Conservation (phyloP, 768 basidiomycete genomes). For the Rhodotorula kratochvilovae region DNA sequence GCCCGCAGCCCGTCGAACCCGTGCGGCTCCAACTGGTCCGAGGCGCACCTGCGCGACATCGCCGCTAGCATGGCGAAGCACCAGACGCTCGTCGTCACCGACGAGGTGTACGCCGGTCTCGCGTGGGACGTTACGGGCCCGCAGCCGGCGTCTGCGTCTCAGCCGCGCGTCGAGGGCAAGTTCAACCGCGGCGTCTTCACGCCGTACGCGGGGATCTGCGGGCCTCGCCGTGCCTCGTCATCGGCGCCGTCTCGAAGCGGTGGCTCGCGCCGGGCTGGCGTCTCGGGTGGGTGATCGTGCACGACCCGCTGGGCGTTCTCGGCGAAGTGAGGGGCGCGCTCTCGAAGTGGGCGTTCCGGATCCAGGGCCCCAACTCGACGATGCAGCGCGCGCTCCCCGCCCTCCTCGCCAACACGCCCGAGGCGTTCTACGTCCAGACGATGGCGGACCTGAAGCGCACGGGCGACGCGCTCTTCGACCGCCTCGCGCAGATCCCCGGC, state of each 20-base stretch:
- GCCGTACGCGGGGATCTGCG: constrained; percentile 46
- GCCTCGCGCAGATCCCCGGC: constrained; percentile 31
- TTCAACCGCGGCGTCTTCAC: constrained; percentile 45
- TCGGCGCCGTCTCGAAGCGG: constrained; percentile 49
- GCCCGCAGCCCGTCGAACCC: constrained; percentile 48
- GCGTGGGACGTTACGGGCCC: constrained; percentile 44
- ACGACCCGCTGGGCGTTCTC: constrained; percentile 47
- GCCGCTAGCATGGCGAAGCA: constrained; percentile 44
- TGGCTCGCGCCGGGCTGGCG: constrained; percentile 50
- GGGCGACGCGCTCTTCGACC: constrained; percentile 15
- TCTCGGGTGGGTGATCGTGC: constrained; percentile 47
- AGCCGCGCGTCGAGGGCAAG: constrained; percentile 33
- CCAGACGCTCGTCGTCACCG: constrained; percentile 46
- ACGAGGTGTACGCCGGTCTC: constrained; percentile 42
- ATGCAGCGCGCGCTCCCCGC: constrained; percentile 38
- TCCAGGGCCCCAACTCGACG: constrained; percentile 47
- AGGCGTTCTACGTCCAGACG: constrained; percentile 33
- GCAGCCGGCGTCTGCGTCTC: constrained; percentile 7
- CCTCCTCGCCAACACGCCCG: constrained; percentile 38
- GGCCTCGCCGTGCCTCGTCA: constrained; percentile 46
- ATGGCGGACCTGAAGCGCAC: constrained; percentile 22
- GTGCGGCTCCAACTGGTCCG: constrained; percentile 47
- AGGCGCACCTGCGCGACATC: constrained; percentile 44
- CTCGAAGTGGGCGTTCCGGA: constrained; percentile 45
- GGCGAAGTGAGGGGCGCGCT: constrained; percentile 43